Evolutionary conservation across 2,329 filamentous ascomycete genomes (phyloP), one percentile per base, ranked within the genome.

Genomic region (Talaromyces sp.): DNA sequence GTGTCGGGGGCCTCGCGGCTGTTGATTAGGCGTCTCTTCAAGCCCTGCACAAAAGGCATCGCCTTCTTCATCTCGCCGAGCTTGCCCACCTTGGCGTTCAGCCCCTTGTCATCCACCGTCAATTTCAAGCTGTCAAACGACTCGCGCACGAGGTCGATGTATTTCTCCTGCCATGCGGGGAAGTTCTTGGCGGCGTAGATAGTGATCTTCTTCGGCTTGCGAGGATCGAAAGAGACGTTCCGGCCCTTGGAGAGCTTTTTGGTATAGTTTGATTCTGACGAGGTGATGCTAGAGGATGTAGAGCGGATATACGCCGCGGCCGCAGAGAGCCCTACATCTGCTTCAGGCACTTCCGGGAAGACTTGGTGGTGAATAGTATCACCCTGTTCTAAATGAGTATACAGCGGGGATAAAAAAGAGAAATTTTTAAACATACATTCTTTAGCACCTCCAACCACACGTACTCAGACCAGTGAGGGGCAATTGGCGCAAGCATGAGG

Each of bases 161-260:
- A 95, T 78, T 92, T 91, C 70, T 91, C 88, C 77, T 99, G 95
- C 95, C 95, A 98, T 14, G 83, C 83, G 0, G 95, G 95, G 81
- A 90, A 97, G 64, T 86, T 86, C 68, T 87, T 85, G 6, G 92
- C 91, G 57, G 88, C 85, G 79, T 87, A 97, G 72, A 99, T 89
- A 59, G 89, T 92, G 67, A 98, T 86, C 80, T 90, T 91, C 85
- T 97, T 98, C 65, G 91, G 87, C 79, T 93, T 89, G 79, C 91
- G 92, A 44, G 93, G 92, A 77, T 99, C 93, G 73, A 96, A 98
- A 18, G 84, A 81, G 7, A 86, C 85, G 66, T 87, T 84, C 81
- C 97, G 97, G 78, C 94, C 95, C 83, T 98, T 98, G 67, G 89
- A 88, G 76, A 96, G 89, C 82, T 91, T 92, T 85, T 96, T 96